Conservation (phyloP, 495 filamentous ascomycete species). For the Penicillium bialowiezense region DNA sequence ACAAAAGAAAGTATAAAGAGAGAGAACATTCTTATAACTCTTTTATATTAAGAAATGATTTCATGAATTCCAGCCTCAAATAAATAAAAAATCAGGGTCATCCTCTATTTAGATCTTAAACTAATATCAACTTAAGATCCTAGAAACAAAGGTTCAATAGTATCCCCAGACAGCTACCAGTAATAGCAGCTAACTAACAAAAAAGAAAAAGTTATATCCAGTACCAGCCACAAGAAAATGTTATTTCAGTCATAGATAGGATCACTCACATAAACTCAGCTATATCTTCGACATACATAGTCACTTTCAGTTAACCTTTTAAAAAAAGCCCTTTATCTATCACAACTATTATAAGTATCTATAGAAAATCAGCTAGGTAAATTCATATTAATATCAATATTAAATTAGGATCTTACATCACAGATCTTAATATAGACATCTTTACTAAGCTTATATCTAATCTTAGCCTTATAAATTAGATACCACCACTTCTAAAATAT, state of each 20-base stretch:
- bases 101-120: constrained; percentile 29
- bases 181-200: constrained; percentile 34
- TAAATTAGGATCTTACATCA: constrained; percentile 12
- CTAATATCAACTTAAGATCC: constrained; percentile 25
- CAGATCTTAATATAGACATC: constrained; percentile 22
- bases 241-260: constrained; percentile 33
- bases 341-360: constrained; percentile 24
- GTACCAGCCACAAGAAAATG: constrained; percentile 27
- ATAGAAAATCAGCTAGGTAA: constrained; percentile 10
- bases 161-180: constrained; percentile 26
- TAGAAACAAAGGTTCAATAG: constrained; percentile 32
- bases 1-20: constrained; percentile 5
- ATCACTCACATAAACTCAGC: constrained; percentile 26
- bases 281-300: constrained; percentile 38
- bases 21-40: constrained; percentile 21
- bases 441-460: constrained; percentile 22
- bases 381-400: constrained; percentile 1
- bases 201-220: constrained; percentile 35
- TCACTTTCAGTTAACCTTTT: constrained; percentile 21
- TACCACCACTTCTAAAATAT: constrained; percentile 39
- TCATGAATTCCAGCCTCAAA: constrained; percentile 32
- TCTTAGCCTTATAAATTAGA: constrained; percentile 25
- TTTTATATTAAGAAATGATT: constrained; percentile 31
- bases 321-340: constrained; percentile 19
- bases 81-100: constrained; percentile 30